Conservation (phyloP, 768 basidiomycete species). For the Lactarius deliciosus region DNA sequence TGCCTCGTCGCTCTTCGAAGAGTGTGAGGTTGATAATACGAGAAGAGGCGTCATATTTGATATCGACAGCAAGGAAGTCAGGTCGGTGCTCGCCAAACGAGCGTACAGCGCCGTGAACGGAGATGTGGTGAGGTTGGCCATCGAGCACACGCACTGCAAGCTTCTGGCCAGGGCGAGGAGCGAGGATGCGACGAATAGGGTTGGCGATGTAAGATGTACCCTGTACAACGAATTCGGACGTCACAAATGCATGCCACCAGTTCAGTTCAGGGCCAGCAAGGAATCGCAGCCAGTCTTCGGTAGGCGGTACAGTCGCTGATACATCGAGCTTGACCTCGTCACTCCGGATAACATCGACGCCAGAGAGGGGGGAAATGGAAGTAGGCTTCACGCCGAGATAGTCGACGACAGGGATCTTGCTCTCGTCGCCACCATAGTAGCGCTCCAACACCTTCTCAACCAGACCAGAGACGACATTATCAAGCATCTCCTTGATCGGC, state of each 20-base stretch:
- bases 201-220: constrained; percentile 85
- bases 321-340: constrained; percentile 51
- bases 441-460: constrained; percentile 75
- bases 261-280: constrained; percentile 78
- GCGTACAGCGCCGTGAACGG: constrained; percentile 74
- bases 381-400: constrained; percentile 67
- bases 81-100: constrained; percentile 72
- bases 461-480: constrained; percentile 78
- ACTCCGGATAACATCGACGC: constrained; percentile 44
- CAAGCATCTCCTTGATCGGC: constrained; percentile 89
- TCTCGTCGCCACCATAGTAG: constrained; percentile 73
- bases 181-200: constrained; percentile 82
- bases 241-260: constrained; percentile 86
- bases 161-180: constrained; percentile 77
- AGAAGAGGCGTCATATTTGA: constrained; percentile 54
- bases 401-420: constrained; percentile 75
- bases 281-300: constrained; percentile 75
- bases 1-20: constrained; percentile 77
- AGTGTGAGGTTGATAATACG: constrained; percentile 68
- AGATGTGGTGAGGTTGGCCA: constrained; percentile 55
- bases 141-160: constrained; percentile 55
- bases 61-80: constrained; percentile 81
- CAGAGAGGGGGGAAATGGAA: constrained; percentile 41
- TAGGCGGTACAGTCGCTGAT: constrained; percentile 53
- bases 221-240: constrained; percentile 81